phyloP scores from a whole-genome alignment of 495 filamentous ascomycete genomes.

The Penicillium psychrofluorescens region DNA sequence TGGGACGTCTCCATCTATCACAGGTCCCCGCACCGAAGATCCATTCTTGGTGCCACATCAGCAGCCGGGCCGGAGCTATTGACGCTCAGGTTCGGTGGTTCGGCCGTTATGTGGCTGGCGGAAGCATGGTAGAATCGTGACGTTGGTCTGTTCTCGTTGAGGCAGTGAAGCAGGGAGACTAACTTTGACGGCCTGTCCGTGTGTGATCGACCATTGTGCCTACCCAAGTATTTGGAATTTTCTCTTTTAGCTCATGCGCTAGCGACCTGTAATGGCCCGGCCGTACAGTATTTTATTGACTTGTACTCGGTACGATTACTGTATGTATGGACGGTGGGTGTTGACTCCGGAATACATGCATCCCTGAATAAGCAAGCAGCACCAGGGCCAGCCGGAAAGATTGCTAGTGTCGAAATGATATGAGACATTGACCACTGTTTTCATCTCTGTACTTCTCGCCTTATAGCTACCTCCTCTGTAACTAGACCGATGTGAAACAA shows the following conservation, averaged over 20 bases:
- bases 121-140: not conserved
- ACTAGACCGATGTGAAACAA: no score
- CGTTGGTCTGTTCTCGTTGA: not conserved
- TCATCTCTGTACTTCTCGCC: not conserved
- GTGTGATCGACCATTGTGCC: not conserved
- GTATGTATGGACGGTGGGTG: not conserved
- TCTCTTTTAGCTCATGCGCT: not conserved
- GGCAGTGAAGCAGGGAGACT: no score
- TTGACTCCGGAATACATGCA: conserved; percentile 1
- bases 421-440: not conserved
- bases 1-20: no score
- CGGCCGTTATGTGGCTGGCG: no score
- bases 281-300: no score
- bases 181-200: not conserved
- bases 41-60: no score
- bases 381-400: no score
- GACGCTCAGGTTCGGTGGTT: no score
- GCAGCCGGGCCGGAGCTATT: no score
- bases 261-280: no score
- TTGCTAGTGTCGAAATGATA: not conserved
- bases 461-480: no score
- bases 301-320: not conserved
- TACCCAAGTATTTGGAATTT: not conserved
- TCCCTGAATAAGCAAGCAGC: not conserved
- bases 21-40: no score